Base-by-base conservation (phyloP, 2,329 filamentous ascomycete genomes). In the Calonectria fujianensis region DNA sequence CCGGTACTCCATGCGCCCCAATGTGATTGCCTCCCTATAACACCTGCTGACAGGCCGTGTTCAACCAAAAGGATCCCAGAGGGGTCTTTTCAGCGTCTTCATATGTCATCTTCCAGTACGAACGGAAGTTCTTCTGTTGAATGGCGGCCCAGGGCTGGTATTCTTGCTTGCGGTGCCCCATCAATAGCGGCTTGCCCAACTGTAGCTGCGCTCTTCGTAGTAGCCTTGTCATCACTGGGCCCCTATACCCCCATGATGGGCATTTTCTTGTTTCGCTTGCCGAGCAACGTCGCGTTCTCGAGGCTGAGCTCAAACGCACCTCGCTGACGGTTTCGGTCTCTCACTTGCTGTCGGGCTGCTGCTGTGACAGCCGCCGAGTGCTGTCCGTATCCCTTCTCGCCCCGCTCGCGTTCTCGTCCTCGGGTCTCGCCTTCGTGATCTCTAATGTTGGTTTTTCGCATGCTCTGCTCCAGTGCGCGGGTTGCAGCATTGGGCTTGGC, bases 221-320 rank as follows among this genome's bases (percentile, higher is more conserved):
- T 70, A 20, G 70, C 72, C 50, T 39, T 48, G 41, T 20, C 59
- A 72, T 73, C 74, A 75, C 27, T 64, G 72, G 77, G 52, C 74
- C 76, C 79, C 80, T 85, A 86, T 71, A 82, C 84, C 64, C 84
- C 83, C 80, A 86, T 87, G 74, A 88, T 86, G 31, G 88, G 84
- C 57, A 90, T 85, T 80, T 92, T 91, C 79, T 90, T 88, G 29
- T 87, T 88, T 74, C 92, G 87, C 80, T 96, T 92, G 39, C 96
- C 96, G 6, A 99, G 88, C 67, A 99, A 86, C 1, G 96, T 98
- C 1, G 97, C 95, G 71, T 97, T 97, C 78, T 98, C 95, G 48
- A 99, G 87, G 82, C 93, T 98, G 61, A 99, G 90, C 85, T 99
- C 97, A 79, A 99, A 99, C 0, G 94, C 93, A 39, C 95, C 96